Evolutionary conservation across 1,284 basidiomycete species (phyloP).

Genomic region (Cutaneotrichosporon cutaneum): DNA sequence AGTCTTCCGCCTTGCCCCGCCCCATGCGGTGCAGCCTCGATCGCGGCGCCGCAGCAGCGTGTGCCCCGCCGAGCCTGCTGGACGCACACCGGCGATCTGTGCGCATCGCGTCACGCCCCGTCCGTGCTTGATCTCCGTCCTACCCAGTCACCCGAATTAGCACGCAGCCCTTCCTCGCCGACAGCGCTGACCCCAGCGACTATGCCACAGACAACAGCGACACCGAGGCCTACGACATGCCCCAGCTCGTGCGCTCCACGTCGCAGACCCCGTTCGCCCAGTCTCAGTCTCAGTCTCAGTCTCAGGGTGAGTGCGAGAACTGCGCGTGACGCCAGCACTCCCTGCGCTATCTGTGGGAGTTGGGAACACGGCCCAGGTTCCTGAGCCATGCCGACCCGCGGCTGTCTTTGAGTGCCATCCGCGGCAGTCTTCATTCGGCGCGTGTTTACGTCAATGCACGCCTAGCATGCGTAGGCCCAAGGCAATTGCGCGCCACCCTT

Average conservation of each 20-base stretch:
- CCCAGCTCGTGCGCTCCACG: conserved; percentile 1
- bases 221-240: conserved; percentile 27
- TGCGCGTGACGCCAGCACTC: not conserved
- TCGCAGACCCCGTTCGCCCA: conserved; percentile 5
- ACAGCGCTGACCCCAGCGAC: conserved; percentile 4
- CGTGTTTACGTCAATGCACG: not conserved
- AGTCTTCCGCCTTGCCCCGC: not conserved
- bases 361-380: not conserved
- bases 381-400: not conserved
- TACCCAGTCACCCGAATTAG: not conserved
- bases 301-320: conserved; percentile 2
- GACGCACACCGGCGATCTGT: not conserved
- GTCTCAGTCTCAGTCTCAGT: not conserved
- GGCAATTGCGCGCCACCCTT: not conserved
- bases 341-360: not conserved
- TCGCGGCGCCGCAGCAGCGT: not conserved
- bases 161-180: not conserved
- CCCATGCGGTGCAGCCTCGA: not conserved
- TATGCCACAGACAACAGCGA: conserved; percentile 11
- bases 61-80: not conserved
- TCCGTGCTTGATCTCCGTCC: not conserved
- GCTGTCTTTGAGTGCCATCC: too few species aligned
- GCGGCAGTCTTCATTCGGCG: too few species aligned
- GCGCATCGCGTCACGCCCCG: not conserved
- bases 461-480: not conserved